Conservation (phyloP, 495 filamentous ascomycete genomes). For the Neurospora sp. region DNA sequence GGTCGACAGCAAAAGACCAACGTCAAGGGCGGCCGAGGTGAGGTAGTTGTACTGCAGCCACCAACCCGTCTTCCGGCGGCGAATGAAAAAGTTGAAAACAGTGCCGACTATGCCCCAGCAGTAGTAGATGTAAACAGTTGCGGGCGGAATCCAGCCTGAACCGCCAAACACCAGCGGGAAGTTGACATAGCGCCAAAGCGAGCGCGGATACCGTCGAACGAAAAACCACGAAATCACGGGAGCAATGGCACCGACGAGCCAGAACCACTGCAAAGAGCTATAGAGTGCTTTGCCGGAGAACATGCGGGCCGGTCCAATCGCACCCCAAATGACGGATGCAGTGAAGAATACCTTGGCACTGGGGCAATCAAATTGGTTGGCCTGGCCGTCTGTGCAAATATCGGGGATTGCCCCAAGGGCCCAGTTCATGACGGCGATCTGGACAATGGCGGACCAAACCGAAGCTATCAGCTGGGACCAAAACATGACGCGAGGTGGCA, state of each 20-base stretch:
- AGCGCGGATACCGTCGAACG: constrained; percentile 49
- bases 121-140: constrained; percentile 55
- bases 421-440: constrained; percentile 57
- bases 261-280: constrained; percentile 56
- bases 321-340: constrained; percentile 42
- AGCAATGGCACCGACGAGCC: constrained; percentile 50
- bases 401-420: constrained; percentile 51
- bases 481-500: constrained; percentile 56
- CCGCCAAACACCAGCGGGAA: constrained; percentile 61
- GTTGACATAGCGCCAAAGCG: constrained; percentile 47
- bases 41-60: constrained; percentile 76
- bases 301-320: constrained; percentile 42
- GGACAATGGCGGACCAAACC: constrained; percentile 53
- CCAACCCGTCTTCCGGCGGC: constrained; percentile 54
- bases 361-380: constrained; percentile 52
- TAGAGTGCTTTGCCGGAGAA: constrained; percentile 56
- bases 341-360: constrained; percentile 57
- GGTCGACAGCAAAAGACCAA: constrained; percentile 53
- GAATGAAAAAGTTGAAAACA: constrained; percentile 56
- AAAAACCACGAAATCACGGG: constrained; percentile 51
- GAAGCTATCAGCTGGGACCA: constrained; percentile 55
- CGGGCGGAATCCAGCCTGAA: constrained; percentile 51
- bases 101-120: constrained; percentile 60
- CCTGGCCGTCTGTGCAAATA: constrained; percentile 47
- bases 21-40: constrained; percentile 60